Evolutionary conservation across 2,329 filamentous ascomycete genomes (phyloP), one percentile per base, ranked within the genome.

Genomic region (Plectosphaerella cucumerina): DNA sequence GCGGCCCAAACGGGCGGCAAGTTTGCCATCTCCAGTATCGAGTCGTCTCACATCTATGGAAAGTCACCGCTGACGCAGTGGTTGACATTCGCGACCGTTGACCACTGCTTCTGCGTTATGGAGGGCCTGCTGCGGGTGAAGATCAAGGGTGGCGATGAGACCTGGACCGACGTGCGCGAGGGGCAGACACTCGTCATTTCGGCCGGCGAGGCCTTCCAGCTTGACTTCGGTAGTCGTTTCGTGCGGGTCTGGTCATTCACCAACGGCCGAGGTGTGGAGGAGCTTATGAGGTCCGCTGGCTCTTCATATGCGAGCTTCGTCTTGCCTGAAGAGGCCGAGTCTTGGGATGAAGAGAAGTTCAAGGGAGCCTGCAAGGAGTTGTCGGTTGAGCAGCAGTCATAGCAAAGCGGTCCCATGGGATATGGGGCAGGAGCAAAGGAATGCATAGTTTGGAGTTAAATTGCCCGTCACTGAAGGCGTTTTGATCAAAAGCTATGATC

Each of bases 21-120:
- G 44, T 82, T 81, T 50, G 69, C 75, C 10, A 80, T 83, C 51
- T 76, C 73, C 1, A 76, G 73, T 49, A 72, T 83, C 31, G 77
- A 82, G 56, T 67, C 65, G 1, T 74, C 67, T 1, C 65, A 61
- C 49, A 53, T 64, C 0, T 74, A 76, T 51, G 58, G 58, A 1
- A 52, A 57, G 10, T 66, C 68, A 5, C 51, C 70, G 1, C 66
- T 76, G 3, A 59, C 58, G 0, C 59, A 62, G 21, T 69, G 61
- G 51, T 51, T 80, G 26, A 68, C 64, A 0, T 82, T 82, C 54
- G 49, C 61, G 0, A 61, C 60, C 0, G 75, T 76, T 1, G 78
- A 81, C 55, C 80, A 82, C 59, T 79, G 76, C 48, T 67, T 82
- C 44, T 71, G 67, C 49, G 68, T 80, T 0, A 62, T 70, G 41